phyloP scores from a whole-genome alignment of 2,329 filamentous ascomycete genomes.

The Xylariomycetidae sp. region DNA sequence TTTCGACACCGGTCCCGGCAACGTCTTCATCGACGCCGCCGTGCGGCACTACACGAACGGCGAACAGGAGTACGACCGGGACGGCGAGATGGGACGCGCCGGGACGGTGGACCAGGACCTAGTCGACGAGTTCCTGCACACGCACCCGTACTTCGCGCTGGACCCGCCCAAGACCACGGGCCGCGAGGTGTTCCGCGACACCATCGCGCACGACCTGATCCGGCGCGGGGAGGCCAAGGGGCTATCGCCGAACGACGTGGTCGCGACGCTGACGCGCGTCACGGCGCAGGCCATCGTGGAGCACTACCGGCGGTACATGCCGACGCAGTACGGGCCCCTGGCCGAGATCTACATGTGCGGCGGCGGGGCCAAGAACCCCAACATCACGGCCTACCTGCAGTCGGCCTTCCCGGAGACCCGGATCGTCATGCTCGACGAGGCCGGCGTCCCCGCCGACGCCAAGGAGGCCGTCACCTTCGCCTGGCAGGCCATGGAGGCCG shows the following conservation, averaged over 20 bases:
- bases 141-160: constrained; percentile 44
- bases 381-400: constrained; percentile 50
- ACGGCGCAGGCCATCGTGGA: constrained; percentile 54
- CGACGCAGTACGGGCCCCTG: constrained; percentile 30
- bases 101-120: constrained; percentile 47
- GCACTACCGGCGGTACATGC: constrained; percentile 43
- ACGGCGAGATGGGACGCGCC: constrained; percentile 44
- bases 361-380: constrained; percentile 53
- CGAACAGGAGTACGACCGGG: constrained; percentile 43
- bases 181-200: constrained; percentile 55
- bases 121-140: constrained; percentile 45
- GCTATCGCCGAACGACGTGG: constrained; percentile 44
- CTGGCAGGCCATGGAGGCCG: constrained; percentile 56
- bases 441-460: constrained; percentile 50
- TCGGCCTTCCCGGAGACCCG: constrained; percentile 40
- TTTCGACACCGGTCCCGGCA: constrained; percentile 54
- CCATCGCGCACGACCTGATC: constrained; percentile 48
- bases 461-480: constrained; percentile 59
- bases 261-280: constrained; percentile 56
- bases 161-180: constrained; percentile 54
- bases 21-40: constrained; percentile 52
- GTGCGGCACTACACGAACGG: constrained; percentile 51
- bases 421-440: constrained; percentile 52
- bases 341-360: constrained; percentile 58
- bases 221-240: constrained; percentile 38